Percentiles rank a stretch among this genome's conserved stretches.
phyloP scores from a whole-genome alignment of 495 filamentous ascomycete genomes.

The Podospora conica region DNA sequence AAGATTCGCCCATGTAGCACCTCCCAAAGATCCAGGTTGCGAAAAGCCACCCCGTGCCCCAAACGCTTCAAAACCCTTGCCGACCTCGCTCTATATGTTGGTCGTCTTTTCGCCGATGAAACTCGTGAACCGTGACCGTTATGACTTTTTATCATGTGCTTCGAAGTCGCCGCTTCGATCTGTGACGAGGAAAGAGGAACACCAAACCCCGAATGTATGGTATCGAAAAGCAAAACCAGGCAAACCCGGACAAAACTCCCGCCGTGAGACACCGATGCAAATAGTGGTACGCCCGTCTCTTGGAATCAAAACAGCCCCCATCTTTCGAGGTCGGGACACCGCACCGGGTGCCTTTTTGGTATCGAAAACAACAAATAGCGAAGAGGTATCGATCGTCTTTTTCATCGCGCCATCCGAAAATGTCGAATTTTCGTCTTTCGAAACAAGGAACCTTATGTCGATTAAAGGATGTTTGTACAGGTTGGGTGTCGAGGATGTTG shows the following conservation, averaged over 20 bases:
- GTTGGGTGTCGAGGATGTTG: conserved; percentile 18
- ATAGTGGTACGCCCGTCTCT: conserved; percentile 29
- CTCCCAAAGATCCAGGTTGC: conserved; percentile 22
- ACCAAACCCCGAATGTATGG: conserved; percentile 27
- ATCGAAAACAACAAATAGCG: conserved; percentile 21
- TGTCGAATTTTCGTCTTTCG: conserved; percentile 28
- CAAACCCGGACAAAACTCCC: conserved; percentile 26
- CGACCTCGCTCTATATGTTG: conserved; percentile 33
- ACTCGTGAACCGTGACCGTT: conserved; percentile 37
- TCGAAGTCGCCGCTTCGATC: conserved; percentile 32
- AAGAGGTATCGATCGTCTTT: conserved; percentile 34
- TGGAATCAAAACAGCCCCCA: conserved; percentile 22
- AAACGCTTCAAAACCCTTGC: conserved; percentile 15
- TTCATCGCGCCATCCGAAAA: conserved; percentile 33
- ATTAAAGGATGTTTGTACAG: conserved; percentile 34
- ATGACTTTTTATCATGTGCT: conserved; percentile 32
- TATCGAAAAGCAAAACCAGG: conserved; percentile 27
- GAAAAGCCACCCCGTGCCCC: conserved; percentile 7
- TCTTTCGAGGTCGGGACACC: conserved; percentile 31
- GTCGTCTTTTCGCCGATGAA: conserved; percentile 30
- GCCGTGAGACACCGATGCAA: conserved; percentile 35
- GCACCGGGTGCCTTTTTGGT: conserved; percentile 20
- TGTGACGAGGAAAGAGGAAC: conserved; percentile 21
- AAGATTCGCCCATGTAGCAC: conserved; percentile 24
- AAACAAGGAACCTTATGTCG: conserved; percentile 26